These are phyloP conservation scores for Erythrophleum ivorense DNA, from an alignment of 331 rosid species.

Conservation along the genomic window DNA sequence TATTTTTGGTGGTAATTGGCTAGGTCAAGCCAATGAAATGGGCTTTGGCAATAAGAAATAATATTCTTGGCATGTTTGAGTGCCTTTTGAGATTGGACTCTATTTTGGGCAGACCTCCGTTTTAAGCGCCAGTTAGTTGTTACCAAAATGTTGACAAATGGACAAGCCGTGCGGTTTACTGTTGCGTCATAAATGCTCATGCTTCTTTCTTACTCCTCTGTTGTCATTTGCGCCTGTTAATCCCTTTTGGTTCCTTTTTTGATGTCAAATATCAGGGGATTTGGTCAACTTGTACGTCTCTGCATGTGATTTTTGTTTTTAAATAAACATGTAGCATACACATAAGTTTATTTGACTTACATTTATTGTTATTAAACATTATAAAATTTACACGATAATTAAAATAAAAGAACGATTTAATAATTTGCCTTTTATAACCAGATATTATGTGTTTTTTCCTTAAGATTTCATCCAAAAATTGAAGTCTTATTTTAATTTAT, in stretches of 20 bases:
- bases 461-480: no score
- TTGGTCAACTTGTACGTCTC: not conserved
- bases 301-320: no score
- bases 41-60: not conserved
- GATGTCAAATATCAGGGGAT: not conserved
- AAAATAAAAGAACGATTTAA: no score
- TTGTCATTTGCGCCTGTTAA: no score
- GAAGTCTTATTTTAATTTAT: not conserved
- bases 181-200: not conserved
- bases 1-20: not conserved
- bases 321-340: no score
- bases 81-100: constrained; percentile 8
- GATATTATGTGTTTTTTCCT: no score
- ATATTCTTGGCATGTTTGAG: not conserved
- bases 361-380: no score
- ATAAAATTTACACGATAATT: no score
- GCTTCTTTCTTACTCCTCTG: no score
- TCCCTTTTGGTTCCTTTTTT: not conserved
- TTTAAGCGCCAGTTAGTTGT: not conserved
- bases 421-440: no score
- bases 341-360: no score
- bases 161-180: constrained; percentile 17
- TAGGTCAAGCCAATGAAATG: not conserved
- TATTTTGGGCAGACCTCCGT: not conserved
- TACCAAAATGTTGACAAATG: not conserved